phyloP scores from a whole-genome alignment of 495 filamentous ascomycete species.

The Penicillium egyptiacum region DNA sequence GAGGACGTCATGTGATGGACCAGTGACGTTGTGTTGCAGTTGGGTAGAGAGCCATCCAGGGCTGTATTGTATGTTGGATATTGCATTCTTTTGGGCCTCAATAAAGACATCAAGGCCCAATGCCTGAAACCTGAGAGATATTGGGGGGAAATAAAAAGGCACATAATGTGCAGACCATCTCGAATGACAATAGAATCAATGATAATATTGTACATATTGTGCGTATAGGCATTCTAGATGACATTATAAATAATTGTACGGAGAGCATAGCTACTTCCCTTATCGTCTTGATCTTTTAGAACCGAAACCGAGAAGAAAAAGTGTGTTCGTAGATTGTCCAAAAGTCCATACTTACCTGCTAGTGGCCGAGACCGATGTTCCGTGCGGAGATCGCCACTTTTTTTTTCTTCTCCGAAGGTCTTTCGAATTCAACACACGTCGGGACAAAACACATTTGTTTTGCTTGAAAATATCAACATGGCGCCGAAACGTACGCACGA shows the following conservation, averaged over 20 bases:
- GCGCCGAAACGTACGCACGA: constrained; percentile 61
- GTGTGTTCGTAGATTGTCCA: neutral
- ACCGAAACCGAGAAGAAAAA: neutral
- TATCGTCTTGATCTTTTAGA: neutral
- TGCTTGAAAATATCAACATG: constrained; percentile 38
- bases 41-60: neutral
- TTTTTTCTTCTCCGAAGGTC: constrained; percentile 21
- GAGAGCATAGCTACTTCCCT: neutral
- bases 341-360: neutral
- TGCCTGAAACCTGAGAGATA: neutral
- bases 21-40: constrained; percentile 10
- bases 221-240: neutral
- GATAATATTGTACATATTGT: neutral
- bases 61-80: neutral
- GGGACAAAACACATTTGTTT: neutral
- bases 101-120: neutral
- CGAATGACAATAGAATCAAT: neutral
- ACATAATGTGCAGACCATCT: neutral
- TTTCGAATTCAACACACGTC: neutral
- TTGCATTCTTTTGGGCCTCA: neutral
- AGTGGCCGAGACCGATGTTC: constrained; percentile 9
- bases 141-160: neutral
- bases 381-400: constrained; percentile 25
- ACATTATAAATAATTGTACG: neutral
- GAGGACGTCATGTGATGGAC: constrained; percentile 16